phyloP scores from a whole-genome alignment of 176 grass and related monocot genomes.

The Cocos nucifera region DNA sequence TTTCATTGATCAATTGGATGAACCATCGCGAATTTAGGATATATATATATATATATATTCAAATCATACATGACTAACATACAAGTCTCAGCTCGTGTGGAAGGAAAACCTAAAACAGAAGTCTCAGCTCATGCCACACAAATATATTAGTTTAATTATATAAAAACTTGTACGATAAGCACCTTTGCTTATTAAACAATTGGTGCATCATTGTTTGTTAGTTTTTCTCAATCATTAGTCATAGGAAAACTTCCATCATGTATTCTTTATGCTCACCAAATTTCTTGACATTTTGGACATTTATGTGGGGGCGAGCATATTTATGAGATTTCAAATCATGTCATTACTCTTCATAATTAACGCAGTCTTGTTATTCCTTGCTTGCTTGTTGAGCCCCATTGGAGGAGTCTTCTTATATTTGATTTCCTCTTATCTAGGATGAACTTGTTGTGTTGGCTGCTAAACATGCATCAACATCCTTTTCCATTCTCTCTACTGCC shows the following conservation, averaged over 20 bases:
- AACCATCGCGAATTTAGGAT: too few relatives aligned
- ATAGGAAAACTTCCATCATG: too few relatives aligned
- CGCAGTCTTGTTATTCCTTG: too few relatives aligned
- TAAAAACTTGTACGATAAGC: slow-evolving; percentile 1
- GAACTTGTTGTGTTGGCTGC: neutral
- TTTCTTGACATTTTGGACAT: too few relatives aligned
- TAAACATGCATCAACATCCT: neutral
- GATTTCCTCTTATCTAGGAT: neutral
- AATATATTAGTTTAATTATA: neutral
- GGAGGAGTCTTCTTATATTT: slow-evolving; percentile 2
- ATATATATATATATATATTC: too few relatives aligned
- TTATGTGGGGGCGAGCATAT: too few relatives aligned
- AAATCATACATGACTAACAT: too few relatives aligned
- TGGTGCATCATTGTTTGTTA: neutral
- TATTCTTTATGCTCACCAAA: too few relatives aligned
- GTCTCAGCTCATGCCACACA: neutral
- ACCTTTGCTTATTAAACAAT: slow-evolving; percentile 6
- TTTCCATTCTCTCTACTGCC: neutral
- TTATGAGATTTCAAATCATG: too few relatives aligned
- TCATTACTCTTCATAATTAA: too few relatives aligned
- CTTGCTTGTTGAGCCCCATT: neutral
- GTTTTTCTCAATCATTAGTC: neutral
- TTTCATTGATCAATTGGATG: too few relatives aligned
- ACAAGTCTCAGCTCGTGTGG: too few relatives aligned
- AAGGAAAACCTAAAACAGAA: neutral